phyloP scores from a whole-genome alignment of 331 rosid genomes.

The Phaseolus coccineus region DNA sequence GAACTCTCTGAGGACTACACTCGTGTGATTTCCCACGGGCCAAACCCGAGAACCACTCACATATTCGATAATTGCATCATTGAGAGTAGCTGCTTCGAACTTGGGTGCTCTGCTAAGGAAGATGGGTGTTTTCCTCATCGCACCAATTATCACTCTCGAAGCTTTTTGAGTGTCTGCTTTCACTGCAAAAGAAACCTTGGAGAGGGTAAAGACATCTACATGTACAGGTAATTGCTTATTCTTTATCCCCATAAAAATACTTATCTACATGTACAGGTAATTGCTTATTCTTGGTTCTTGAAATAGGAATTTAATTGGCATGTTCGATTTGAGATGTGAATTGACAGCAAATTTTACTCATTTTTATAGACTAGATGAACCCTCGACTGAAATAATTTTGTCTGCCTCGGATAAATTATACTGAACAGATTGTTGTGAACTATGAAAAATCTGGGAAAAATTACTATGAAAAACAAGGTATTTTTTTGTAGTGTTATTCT shows the following conservation, averaged over 20 bases:
- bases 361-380: not conserved
- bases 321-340: conserved; percentile 1
- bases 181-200: conserved; percentile 77
- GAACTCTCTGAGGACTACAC: conserved; percentile 92
- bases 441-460: too few relatives aligned
- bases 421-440: too few relatives aligned
- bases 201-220: conserved; percentile 86
- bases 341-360: not conserved
- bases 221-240: conserved; percentile 73
- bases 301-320: not conserved
- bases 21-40: conserved; percentile 78
- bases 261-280: conserved; percentile 88
- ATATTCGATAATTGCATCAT: conserved; percentile 78
- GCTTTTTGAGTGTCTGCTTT: conserved; percentile 77
- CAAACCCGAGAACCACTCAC: conserved; percentile 83
- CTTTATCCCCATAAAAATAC: not conserved
- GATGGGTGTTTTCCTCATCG: conserved; percentile 36
- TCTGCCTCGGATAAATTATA: too few relatives aligned
- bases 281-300: not conserved
- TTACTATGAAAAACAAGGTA: too few relatives aligned
- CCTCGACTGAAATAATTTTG: too few relatives aligned
- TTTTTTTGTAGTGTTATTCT: too few relatives aligned
- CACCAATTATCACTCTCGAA: conserved; percentile 49
- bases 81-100: conserved; percentile 60
- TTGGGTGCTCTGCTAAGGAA: conserved; percentile 50